Base-by-base conservation (phyloP, 805 yeast genomes). In the Barnettozyma sucrosica region DNA sequence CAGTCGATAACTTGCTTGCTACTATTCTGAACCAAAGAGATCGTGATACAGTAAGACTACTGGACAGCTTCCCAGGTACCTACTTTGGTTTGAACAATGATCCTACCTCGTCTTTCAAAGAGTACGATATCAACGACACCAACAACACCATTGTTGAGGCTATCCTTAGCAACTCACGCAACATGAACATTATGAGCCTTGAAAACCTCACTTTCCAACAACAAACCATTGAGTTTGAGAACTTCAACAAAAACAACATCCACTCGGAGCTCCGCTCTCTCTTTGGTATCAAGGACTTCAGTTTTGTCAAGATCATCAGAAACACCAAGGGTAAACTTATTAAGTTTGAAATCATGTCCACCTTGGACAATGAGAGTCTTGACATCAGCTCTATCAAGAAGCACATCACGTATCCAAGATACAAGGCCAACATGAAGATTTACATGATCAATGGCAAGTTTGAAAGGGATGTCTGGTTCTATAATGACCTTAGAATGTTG, bases 381-480 rank as follows among this genome's bases (percentile, higher is more conserved):
- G 47, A 41, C 10, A 52, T 59, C 38, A 52, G 55, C 26, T 61
- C 52, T 24, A 70, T 71, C 16, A 72, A 72, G 50, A 59, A 61
- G 36, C 57, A 63, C 40, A 62, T 72, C 37, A 71, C 76, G 36
- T 68, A 63, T 46, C 76, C 76, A 41, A 57, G 76, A 24, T 72
- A 72, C 50, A 72, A 72, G 48, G 62, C 72, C 41, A 69, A 67
- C 26, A 72, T 72, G 76, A 70, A 70, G 51, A 56, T 72, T 6
- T 73, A 68, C 47, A 39, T 61, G 44, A 53, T 61, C 25, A 51
- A 54, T 21, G 56, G 61, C 2, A 51, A 46, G 20, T 60, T 57
- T 34, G 57, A 53, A 10, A 55, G 51, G 43, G 54, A 61, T 41
- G 48, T 59, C 37, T 59, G 63, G 54, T 61, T 61, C 45, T 61